Base-by-base conservation (phyloP, 805 yeast genomes). In the Candida chilensis region DNA sequence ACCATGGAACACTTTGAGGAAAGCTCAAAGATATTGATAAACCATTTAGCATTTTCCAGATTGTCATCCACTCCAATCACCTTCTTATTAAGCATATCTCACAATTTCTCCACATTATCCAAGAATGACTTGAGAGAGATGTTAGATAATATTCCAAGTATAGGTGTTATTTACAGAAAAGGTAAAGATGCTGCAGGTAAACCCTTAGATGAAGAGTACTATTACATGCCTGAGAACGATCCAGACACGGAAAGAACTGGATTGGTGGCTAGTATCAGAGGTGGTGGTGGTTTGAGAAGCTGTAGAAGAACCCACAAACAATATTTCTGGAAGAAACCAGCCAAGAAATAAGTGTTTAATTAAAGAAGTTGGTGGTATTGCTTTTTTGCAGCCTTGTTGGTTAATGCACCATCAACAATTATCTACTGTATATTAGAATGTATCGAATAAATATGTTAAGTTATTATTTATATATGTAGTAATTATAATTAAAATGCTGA, bases 161-260 rank as follows among this genome's bases (percentile, higher is more conserved):
- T 90, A 35, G 97, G 97, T n/a, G 80, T 82, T 8, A 88, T 92
- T 36, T 72, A 75, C 45, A 79, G 97, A 52, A 67, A 71, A 35
- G 96, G 96, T 29, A 88, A 87, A 52, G 98, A 92, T 54, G 96
- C 97, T 3, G 94, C 96, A 2, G 98, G 97, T 8, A 86, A 87
- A 52, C 84, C 83, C 3, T 64, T 92, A 37, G 97, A 90, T 41
- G 94, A 86, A 50, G 96, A 92, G 50, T 92, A 85, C 48, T 92
- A 87, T 53, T 92, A 92, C 48, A 75, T 78, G 34, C 77, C 87
- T 3, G 97, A 87, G 41, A 69, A 76, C 27, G 98, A 92, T 53
- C 49, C 56, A 21, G 95, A 90, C 47, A 45, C 48, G 17, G 75
- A 75, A 28, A 76, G 98, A 48, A 76, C 74, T 24, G 54, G 54